These are phyloP conservation scores for Cynanchum wilfordii DNA, from an alignment of 257 asterid genomes.

Conservation along the genomic window DNA sequence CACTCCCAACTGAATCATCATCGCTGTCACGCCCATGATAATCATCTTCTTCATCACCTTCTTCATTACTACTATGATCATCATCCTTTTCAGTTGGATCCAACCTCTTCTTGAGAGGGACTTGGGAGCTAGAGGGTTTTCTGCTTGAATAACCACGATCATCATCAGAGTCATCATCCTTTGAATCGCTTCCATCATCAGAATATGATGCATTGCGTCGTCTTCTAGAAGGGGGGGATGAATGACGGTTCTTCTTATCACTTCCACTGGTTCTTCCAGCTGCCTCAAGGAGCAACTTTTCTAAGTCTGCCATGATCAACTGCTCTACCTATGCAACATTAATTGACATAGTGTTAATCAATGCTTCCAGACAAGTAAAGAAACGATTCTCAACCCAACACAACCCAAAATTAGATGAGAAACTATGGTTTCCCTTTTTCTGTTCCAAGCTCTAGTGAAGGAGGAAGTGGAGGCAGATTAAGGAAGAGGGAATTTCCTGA, in stretches of 20 bases:
- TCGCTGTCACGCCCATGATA: conserved; percentile 67
- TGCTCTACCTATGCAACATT: conserved; percentile 11
- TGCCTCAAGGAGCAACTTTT: conserved; percentile 80
- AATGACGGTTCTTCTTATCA: conserved; percentile 61
- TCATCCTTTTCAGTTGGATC: conserved; percentile 74
- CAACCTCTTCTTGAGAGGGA: conserved; percentile 89
- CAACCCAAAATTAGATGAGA: background rate
- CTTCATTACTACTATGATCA: conserved; percentile 55
- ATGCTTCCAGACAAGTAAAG: conserved; percentile 1
- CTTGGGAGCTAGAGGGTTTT: conserved; percentile 75
- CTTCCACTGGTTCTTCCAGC: conserved; percentile 72
- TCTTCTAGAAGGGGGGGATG: conserved; percentile 68
- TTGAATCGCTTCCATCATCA: conserved; percentile 83
- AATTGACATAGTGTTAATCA: background rate
- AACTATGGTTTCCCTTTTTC: background rate
- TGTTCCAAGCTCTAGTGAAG: background rate
- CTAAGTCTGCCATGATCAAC: conserved; percentile 71
- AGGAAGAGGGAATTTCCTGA: background rate
- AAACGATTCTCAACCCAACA: background rate
- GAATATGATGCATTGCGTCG: conserved; percentile 55
- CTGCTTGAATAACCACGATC: conserved; percentile 64
- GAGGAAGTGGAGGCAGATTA: background rate
- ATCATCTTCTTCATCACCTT: conserved; percentile 50
- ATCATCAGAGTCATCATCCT: conserved; percentile 79
- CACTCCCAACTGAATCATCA: conserved; percentile 93